Base-by-base conservation (phyloP, 2,329 filamentous ascomycete species). In the Exophiala bonariae region DNA sequence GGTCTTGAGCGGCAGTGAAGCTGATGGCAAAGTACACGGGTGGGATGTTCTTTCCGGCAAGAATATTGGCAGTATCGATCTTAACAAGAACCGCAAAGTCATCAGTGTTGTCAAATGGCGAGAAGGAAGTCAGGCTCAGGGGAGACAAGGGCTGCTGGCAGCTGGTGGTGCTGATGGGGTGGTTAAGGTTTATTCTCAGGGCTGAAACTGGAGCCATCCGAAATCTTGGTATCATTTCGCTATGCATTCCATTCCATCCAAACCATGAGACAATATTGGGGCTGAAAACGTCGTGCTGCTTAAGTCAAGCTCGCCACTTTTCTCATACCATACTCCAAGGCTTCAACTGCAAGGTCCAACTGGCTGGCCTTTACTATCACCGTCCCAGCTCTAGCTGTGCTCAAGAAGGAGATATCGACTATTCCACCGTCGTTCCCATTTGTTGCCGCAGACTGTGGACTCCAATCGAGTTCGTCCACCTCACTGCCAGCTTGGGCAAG, bases 331-430 rank as follows among this genome's bases (percentile, higher is more conserved):
- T 62, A 64, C 10, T 72, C 66, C 61, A 96, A 67, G 4, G 89
- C 88, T 37, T 80, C 78, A 58, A 96, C 72, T 0, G 89, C 91
- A 47, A 80, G 80, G n/a, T 77, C 74, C 35, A 91, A 75, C 63
- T 92, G 87, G 58, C 86, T 81, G 54, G 85, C 80, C 3, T 83
- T 81, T 31, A 97, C 80, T 61, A 97, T 90, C 8, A 97, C 92
- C 4, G 89, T 91, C 1, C 92, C 92, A 0, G 91, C 89, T 33
- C 86, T 80, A 3, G 89, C 90, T 0, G 92, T 97, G 51, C 87
- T 93, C 53, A 97, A 73, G 66, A 96, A 97, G 48, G 86, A 92
- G 69, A 97, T 83, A 65, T 96, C 90, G 1, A 89, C 81, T 1
- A 63, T 69, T n/a, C 52, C 43, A 9, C 59, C 59, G 3, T 58